Conservation (phyloP, 164 flowering plant genomes). For the Magnolia sinica region DNA sequence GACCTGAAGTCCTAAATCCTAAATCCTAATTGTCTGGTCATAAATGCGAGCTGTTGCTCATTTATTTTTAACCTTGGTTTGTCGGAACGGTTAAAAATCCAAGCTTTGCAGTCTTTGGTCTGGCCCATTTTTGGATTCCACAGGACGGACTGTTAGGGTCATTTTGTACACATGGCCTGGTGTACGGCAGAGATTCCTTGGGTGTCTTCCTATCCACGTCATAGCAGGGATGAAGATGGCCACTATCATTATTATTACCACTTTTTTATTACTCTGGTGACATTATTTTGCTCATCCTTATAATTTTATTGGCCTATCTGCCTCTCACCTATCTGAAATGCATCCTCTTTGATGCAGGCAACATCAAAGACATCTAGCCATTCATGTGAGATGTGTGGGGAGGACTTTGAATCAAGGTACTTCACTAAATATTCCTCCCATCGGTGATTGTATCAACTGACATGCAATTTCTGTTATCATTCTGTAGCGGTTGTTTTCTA, state of each 20-base stretch:
- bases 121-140: too few species aligned
- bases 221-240: neutral
- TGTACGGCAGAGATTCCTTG: neutral
- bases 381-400: slow-evolving; percentile 74
- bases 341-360: slow-evolving; percentile 30
- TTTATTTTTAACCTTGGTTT: too few species aligned
- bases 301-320: neutral
- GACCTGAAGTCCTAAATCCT: too few species aligned
- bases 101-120: too few species aligned
- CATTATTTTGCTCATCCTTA: neutral
- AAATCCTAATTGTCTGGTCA: too few species aligned
- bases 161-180: too few species aligned
- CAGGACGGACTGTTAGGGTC: too few species aligned
- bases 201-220: neutral
- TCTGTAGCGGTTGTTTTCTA: neutral
- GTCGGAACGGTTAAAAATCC: too few species aligned
- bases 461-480: neutral
- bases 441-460: slow-evolving; percentile 3
- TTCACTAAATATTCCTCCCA: neutral
- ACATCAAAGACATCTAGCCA: slow-evolving; percentile 38
- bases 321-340: neutral
- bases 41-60: too few species aligned
- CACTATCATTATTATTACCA: neutral
- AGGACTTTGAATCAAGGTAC: slow-evolving; percentile 77
- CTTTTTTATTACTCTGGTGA: too few species aligned